Evolutionary conservation across 1,284 basidiomycete genomes (phyloP), one percentile per base, ranked within the genome.

Genomic region (Apiotrichum mycotoxinovorans): DNA sequence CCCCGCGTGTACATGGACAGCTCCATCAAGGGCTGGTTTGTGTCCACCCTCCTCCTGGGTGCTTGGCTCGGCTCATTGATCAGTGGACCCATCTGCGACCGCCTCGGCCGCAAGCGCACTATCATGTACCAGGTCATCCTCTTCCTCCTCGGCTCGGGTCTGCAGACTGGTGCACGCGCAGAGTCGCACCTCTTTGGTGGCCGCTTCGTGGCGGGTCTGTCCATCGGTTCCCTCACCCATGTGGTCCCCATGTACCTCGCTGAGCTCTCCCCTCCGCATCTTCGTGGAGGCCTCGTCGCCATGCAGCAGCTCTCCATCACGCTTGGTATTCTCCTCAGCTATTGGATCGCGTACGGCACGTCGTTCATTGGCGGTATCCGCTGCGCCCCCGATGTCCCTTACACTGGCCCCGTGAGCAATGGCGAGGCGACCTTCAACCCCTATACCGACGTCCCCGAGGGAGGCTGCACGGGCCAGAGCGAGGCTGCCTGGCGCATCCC

Each of bases 261-360:
- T 44, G 83, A 85, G 40, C 51, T 88, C 50, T 83, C 85, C 1
- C 87, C 87, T 25, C 85, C 87, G 3, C 86, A 88, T 74, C 84
- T 89, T 18, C 83, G 87, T 56, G 87, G 87, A 9, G 84, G 84
- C 70, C 79, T 89, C 46, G 87, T 88, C 41, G 85, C 85, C 5
- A 80, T 89, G 18, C 87, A 89, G 70, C 87, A 89, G 68, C 79
- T 88, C 15, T 83, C 84, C 4, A 88, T 88, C 67, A 85, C 85
- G 1, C 85, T 87, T 59, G 86, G 86, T 10, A 87, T 82, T 65
- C 25, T 85, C 84, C 26, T 87, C 86, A n/a, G 38, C 3, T 48
- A 48, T 22, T 48, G 46, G 46, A 37, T 48, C 51, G 55, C 60
- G 1, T 65, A 62, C 45, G 63, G 63, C 27, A 57, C 56, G 46